Conservation (phyloP, 2,329 filamentous ascomycete species). For the Talaromyces islandicus region DNA sequence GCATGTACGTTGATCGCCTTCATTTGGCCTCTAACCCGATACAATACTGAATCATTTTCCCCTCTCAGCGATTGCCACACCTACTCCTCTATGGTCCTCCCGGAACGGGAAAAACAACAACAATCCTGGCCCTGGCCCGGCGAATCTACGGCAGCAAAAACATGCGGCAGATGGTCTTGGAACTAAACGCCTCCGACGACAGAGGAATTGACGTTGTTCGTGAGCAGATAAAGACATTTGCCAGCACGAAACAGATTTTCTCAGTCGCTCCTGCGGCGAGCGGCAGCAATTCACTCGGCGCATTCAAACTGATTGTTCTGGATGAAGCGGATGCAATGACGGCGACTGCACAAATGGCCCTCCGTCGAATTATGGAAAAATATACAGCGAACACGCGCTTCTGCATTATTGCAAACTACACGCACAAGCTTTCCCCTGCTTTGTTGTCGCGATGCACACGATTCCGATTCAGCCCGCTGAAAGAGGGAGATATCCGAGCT, state of each 20-base stretch:
- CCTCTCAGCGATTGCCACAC: conserved; percentile 68
- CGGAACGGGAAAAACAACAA: conserved; percentile 96
- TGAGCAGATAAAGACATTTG: conserved; percentile 99
- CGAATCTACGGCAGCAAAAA: conserved; percentile 89
- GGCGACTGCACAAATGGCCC: conserved; percentile 94
- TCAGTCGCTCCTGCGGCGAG: conserved; percentile 45
- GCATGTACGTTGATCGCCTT: conserved; percentile 50
- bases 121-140: conserved; percentile 84
- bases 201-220: conserved; percentile 95
- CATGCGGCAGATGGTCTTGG: conserved; percentile 96
- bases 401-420: conserved; percentile 98
- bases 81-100: conserved; percentile 94
- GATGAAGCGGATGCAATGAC: conserved; percentile 99
- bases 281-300: conserved; percentile 53
- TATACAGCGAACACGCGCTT: conserved; percentile 97
- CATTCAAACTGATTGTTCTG: conserved; percentile 92
- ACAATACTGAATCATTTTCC: neutral
- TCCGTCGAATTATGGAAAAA: conserved; percentile 97
- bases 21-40: no score
- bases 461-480: conserved; percentile 90
- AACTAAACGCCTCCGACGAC: conserved; percentile 95
- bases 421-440: conserved; percentile 92
- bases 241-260: conserved; percentile 97
- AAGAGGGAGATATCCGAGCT: conserved; percentile 75
- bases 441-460: conserved; percentile 88